These are phyloP conservation scores for Sporothrix variecibatus DNA, from an alignment of 2,329 filamentous ascomycete genomes.

Conservation along the genomic window DNA sequence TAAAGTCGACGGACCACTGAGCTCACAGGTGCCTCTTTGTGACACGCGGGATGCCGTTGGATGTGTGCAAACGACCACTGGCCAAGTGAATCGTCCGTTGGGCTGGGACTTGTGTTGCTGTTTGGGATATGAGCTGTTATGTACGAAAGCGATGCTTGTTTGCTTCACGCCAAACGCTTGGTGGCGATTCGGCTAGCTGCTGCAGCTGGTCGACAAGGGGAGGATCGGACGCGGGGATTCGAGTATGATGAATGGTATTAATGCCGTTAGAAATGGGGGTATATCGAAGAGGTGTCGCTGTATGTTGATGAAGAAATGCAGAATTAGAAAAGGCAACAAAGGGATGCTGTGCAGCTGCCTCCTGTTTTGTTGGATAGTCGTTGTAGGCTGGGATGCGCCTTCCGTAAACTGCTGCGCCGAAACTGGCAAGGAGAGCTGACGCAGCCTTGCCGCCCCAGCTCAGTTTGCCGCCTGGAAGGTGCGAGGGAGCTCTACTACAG, in stretches of 20 bases:
- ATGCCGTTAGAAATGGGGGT: background rate
- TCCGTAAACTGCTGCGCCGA: conserved; percentile 10
- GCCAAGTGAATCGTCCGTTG: background rate
- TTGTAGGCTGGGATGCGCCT: conserved; percentile 13
- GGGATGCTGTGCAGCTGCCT: background rate
- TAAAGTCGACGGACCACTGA: conserved; percentile 7
- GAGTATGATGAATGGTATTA: background rate
- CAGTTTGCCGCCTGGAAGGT: background rate
- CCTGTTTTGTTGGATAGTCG: conserved; percentile 14
- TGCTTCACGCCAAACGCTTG: background rate
- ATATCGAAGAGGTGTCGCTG: background rate
- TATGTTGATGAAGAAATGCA: background rate
- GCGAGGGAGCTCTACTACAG: background rate
- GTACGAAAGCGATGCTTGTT: background rate
- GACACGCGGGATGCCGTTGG: background rate
- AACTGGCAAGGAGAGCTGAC: conserved; percentile 26
- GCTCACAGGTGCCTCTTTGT: conserved; percentile 2
- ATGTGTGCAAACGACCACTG: background rate
- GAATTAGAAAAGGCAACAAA: background rate
- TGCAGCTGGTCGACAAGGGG: background rate
- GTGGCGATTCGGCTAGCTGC: background rate
- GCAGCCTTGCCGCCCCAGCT: conserved; percentile 31
- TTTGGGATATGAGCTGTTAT: background rate
- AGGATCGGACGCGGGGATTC: background rate
- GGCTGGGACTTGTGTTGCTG: background rate